Evolutionary conservation across 2,329 filamentous ascomycete species (phyloP), one percentile per base, ranked within the genome.

Genomic region (Pseudogymnoascus sp.): DNA sequence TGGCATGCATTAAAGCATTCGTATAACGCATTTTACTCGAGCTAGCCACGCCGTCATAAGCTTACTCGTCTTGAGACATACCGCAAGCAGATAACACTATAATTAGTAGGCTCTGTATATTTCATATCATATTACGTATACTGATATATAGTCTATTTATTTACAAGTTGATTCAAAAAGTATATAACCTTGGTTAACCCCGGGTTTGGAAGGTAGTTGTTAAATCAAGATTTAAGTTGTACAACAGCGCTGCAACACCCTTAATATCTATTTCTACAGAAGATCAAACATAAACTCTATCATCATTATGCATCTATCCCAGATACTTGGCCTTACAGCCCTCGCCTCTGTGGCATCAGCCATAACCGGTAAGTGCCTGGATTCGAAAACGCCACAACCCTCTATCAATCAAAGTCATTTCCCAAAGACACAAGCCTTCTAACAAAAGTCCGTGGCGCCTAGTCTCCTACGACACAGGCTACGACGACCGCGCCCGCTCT

Each of bases 401-500:
- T 26, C n/a, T 7, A 30, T 52, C 41, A 23, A 52, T 12, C n/a
- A 7, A 52, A 8, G 23, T 28, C 8, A 28, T 28, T 26, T 1
- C 13, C 28, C 41, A 21, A 28, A 28, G n/a, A 28, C 7, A 18
- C 18, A 28, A 28, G 9, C 1, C 4, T n/a, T 30, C 41, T 52
- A 52, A 52, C 41, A 48, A 23, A 28, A 15, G 26, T 26, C 18
- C 3, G 37, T 26, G 21, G 7, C 10, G 5, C 8, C 41, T 5
- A 52, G 86, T 91, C 68, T 86, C 85, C 64, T 92, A 85, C 73
- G 88, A 92, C 74, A 74, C 75, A 18, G 83, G 79, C 69, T 94
- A 89, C 74, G 88, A 92, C 69, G 75, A 85, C 63, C 71, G 70
- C 48, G 65, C 65, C 62, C 79, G 83, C 61, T 76, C 80, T 45